Evolutionary conservation across 2,329 filamentous ascomycete genomes (phyloP).

Genomic region (Sarocladium brachiariae): DNA sequence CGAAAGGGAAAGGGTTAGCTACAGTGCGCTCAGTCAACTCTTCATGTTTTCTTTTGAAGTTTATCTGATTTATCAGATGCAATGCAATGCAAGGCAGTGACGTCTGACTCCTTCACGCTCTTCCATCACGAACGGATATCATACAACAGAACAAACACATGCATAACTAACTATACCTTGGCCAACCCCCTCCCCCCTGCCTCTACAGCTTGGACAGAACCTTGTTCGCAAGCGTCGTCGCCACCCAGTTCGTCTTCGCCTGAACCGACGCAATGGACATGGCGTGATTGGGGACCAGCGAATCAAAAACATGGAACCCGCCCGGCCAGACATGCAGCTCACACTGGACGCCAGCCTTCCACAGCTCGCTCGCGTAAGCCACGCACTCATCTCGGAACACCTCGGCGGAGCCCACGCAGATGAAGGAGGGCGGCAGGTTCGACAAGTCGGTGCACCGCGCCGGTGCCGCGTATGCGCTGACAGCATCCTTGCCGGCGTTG

Average conservation of each 20-base stretch:
- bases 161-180: background rate
- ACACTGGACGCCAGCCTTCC: constrained; percentile 31
- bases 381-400: constrained; percentile 35
- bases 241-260: constrained; percentile 14
- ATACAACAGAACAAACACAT: too few species aligned
- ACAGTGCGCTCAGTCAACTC: too few species aligned
- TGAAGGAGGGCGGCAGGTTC: constrained; percentile 34
- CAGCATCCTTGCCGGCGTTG: constrained; percentile 23
- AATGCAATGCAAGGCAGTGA: too few species aligned
- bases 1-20: too few species aligned
- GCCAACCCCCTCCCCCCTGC: background rate
- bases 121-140: too few species aligned
- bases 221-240: constrained; percentile 10
- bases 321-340: constrained; percentile 39
- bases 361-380: constrained; percentile 31
- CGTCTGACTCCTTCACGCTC: background rate
- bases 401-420: constrained; percentile 36
- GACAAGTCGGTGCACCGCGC: constrained; percentile 27
- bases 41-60: too few species aligned
- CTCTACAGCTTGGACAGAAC: constrained; percentile 9
- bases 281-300: constrained; percentile 13
- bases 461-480: constrained; percentile 30
- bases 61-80: background rate
- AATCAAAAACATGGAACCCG: constrained; percentile 33
- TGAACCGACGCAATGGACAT: constrained; percentile 12